Percentiles rank a stretch among this genome's conserved stretches.
These are phyloP conservation scores for Aphanoascus verrucosus DNA, from an alignment of 2,329 filamentous ascomycete genomes.

Conservation along the genomic window DNA sequence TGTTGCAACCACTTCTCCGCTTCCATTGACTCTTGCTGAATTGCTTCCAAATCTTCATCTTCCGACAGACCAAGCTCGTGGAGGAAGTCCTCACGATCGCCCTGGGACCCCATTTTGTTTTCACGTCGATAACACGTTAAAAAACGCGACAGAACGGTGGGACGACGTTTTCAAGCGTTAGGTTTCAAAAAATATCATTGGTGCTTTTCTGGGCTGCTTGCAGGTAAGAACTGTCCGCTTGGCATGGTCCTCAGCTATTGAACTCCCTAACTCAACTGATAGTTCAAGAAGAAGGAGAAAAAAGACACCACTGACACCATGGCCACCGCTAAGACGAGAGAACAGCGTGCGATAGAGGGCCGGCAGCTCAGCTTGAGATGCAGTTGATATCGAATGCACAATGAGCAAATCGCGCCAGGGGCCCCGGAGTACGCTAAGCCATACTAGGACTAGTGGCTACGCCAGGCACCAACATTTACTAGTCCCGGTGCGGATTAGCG, in stretches of 20 bases:
- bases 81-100: slow-evolving; percentile 14
- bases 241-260: neutral
- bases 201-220: no score
- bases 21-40: slow-evolving; percentile 24
- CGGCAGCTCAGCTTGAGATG: neutral
- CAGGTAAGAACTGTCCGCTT: neutral
- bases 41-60: slow-evolving; percentile 20
- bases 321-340: neutral
- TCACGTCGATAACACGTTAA: neutral
- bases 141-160: no score
- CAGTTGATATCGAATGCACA: neutral
- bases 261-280: neutral
- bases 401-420: neutral
- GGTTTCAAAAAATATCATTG: no score
- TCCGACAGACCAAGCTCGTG: slow-evolving; percentile 21
- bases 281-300: neutral
- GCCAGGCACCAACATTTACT: neutral
- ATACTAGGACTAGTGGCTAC: neutral
- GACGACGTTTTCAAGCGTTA: no score
- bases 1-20: slow-evolving; percentile 25
- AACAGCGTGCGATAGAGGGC: no score
- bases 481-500: neutral
- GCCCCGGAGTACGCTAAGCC: neutral
- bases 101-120: neutral
- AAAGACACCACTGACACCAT: neutral